A percentile compares a stretch with the other conserved stretches of the same genome.
phyloP scores from a whole-genome alignment of 257 asterid genomes.

The Eucommia ulmoides region DNA sequence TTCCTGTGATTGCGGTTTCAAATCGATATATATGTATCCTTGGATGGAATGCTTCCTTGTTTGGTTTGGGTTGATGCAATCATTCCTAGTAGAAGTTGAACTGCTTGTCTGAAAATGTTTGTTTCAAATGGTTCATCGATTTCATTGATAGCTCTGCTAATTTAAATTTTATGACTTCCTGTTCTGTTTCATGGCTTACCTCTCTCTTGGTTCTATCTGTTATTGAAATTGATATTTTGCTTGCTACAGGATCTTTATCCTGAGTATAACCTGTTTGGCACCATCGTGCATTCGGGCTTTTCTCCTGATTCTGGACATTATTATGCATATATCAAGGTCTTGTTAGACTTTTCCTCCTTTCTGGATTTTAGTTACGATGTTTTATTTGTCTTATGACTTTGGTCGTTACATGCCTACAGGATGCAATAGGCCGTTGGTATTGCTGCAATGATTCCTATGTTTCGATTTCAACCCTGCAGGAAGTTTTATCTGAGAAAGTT shows the following conservation, averaged over 20 bases:
- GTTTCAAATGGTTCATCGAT: too few relatives aligned
- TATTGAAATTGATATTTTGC: too few relatives aligned
- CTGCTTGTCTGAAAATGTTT: too few relatives aligned
- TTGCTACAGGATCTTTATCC: conserved; percentile 71
- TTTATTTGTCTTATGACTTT: conserved; percentile 4
- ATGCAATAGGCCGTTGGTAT: conserved; percentile 84
- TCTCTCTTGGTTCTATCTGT: too few relatives aligned
- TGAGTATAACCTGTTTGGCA: conserved; percentile 83
- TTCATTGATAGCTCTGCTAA: too few relatives aligned
- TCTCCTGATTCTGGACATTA: conserved; percentile 98
- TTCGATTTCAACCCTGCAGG: conserved; percentile 55
- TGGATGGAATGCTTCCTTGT: too few relatives aligned
- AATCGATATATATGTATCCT: too few relatives aligned
- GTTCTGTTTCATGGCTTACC: too few relatives aligned
- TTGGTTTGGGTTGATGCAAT: too few relatives aligned
- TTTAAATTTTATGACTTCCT: too few relatives aligned
- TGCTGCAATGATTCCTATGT: conserved; percentile 92
- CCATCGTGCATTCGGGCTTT: conserved; percentile 93
- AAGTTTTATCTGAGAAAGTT: conserved; percentile 87
- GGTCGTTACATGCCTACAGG: conserved; percentile 27
- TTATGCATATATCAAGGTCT: conserved; percentile 94
- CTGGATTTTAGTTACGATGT: conserved; percentile 7
- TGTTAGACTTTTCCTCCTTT: conserved; percentile 5
- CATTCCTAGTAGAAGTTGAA: too few relatives aligned
- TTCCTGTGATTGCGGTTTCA: too few relatives aligned